phyloP scores from a whole-genome alignment of 345 rosid species.

The Euclidium syriacum region DNA sequence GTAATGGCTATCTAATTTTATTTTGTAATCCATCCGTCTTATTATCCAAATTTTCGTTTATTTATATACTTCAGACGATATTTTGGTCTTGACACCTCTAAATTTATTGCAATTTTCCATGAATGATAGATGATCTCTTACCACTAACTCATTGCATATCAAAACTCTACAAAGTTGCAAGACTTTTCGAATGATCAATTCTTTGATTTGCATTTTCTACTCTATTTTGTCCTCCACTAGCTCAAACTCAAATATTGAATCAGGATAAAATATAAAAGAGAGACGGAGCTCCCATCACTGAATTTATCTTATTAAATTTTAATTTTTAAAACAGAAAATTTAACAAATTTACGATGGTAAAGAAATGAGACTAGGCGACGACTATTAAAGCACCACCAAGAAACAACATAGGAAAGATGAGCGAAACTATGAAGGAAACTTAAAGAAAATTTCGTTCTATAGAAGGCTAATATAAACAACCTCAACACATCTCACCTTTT shows the following conservation, averaged over 20 bases:
- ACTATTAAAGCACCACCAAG: not conserved
- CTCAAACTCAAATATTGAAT: not conserved
- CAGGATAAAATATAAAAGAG: not conserved
- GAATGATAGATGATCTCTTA: too few species aligned
- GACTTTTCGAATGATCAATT: too few species aligned
- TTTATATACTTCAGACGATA: too few species aligned
- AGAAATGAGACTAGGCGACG: not conserved
- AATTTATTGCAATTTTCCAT: too few species aligned
- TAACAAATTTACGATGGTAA: not conserved
- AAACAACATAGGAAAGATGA: not conserved
- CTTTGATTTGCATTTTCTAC: not conserved
- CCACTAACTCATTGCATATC: too few species aligned
- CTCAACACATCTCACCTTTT: not conserved
- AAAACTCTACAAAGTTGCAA: too few species aligned
- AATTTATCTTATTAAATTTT: not conserved
- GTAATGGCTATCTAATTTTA: too few species aligned
- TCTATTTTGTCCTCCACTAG: not conserved
- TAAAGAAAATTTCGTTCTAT: not conserved
- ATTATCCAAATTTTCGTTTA: too few species aligned
- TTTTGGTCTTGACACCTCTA: too few species aligned
- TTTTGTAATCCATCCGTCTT: too few species aligned
- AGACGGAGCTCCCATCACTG: not conserved
- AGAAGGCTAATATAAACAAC: not conserved
- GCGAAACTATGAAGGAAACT: not conserved
- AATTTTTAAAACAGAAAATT: not conserved